Evolutionary conservation across 169 alveolate species (phyloP), one percentile per base, ranked within the genome.

Genomic region (Theileria orientalis): DNA sequence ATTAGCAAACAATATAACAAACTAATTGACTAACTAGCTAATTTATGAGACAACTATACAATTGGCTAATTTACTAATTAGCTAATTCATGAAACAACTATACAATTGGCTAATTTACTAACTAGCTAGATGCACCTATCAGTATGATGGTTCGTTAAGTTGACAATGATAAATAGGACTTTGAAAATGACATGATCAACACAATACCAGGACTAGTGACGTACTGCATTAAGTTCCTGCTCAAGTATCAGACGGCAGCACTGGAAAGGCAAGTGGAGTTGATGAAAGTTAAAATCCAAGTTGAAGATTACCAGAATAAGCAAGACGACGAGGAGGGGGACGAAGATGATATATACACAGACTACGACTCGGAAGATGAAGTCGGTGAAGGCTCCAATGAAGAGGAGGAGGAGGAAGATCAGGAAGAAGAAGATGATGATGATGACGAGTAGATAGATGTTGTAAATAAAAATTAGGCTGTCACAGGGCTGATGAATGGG

Each of bases 151-250:
- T 9, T 37, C 5, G 5, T 7, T 37, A 7, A 37, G 44, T 37
- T 51, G 32, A 51, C 8, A 25, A 37, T 37, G 9, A 37, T 9
- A 7, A 37, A 37, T 37, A 57, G 80, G 85, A 82, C 41, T 74
- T 82, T 54, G 67, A 54, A n/a, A 33, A 51, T 14, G 89, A 82
- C 54, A 25, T 74, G 21, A 57, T 82, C 0, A 60, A 83, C 60
- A n/a, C 77, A 2, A 82, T 82, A 29, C 89, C 89, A 5, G 66
- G 84, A 29, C 76, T 82, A 40, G 89, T 82, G 46, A 74, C 80
- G n/a, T 82, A 73, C 30, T 82, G 80, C 66, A 74, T 82, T 25
- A 60, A 82, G 69, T 63, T 68, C 76, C 32, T 82, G 44, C 75
- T 73, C 52, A 62, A 33, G 37, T 82, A 73, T 60, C 32, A 32